These are phyloP conservation scores for Kodamaea nitidulidarum DNA, from an alignment of 805 yeast genomes.

Conservation along the genomic window DNA sequence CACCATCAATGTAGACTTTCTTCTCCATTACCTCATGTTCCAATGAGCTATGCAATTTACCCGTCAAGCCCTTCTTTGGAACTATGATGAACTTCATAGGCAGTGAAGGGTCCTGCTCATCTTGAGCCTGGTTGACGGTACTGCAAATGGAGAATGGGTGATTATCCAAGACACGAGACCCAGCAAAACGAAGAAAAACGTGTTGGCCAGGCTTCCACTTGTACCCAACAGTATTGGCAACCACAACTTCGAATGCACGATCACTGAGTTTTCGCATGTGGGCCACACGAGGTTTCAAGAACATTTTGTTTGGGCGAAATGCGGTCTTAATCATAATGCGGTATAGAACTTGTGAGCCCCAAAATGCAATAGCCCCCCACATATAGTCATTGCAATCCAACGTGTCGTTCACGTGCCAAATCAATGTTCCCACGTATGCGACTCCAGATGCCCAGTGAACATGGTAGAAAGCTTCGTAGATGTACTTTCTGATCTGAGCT, in stretches of 20 bases:
- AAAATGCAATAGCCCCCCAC: conserved; percentile 49
- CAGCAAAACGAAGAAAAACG: conserved; percentile 45
- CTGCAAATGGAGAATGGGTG: conserved; percentile 55
- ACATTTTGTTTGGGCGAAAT: conserved; percentile 40
- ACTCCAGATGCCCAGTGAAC: conserved; percentile 52
- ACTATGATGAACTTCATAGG: conserved; percentile 43
- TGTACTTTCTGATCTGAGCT: conserved; percentile 32
- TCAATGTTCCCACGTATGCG: conserved; percentile 44
- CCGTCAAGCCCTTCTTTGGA: conserved; percentile 47
- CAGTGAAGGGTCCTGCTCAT: conserved; percentile 14
- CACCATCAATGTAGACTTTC: conserved; percentile 48
- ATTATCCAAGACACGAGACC: conserved; percentile 43
- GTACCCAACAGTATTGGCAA: conserved; percentile 32
- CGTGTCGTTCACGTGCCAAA: conserved; percentile 38
- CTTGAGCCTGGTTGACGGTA: conserved; percentile 10
- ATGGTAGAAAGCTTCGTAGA: conserved; percentile 49
- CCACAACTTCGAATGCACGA: conserved; percentile 30
- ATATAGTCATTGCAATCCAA: conserved; percentile 40
- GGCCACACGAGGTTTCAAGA: conserved; percentile 38
- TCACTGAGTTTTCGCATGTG: conserved; percentile 21
- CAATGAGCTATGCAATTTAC: conserved; percentile 24
- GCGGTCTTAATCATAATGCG: conserved; percentile 44
- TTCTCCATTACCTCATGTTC: conserved; percentile 23
- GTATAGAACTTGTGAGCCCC: conserved; percentile 47
- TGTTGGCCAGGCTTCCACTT: conserved; percentile 56